Evolutionary conservation across 441 rosid genomes (phyloP).

Genomic region (Populus hybrid): DNA sequence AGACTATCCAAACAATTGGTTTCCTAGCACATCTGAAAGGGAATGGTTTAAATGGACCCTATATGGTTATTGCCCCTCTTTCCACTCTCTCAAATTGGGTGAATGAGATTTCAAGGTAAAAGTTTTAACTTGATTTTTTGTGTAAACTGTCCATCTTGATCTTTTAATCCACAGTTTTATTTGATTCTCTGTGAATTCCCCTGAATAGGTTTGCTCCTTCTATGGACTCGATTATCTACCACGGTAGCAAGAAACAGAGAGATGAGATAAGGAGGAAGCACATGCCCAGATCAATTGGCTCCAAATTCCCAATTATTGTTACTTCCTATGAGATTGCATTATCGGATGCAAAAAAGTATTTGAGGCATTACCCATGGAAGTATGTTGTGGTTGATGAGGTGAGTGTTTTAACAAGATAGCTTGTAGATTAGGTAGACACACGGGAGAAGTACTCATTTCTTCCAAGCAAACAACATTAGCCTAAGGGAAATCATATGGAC

Average conservation of each 20-base stretch:
- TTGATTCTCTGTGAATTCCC: not conserved
- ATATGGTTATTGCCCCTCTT: conserved; percentile 91
- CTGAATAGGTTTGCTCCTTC: conserved; percentile 74
- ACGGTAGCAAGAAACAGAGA: conserved; percentile 68
- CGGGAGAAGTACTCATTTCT: no score
- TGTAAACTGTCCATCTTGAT: conserved; percentile 5
- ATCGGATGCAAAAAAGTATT: conserved; percentile 43
- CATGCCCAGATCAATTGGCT: conserved; percentile 72
- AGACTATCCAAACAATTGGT: conserved; percentile 95
- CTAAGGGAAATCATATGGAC: no score
- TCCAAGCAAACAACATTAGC: no score
- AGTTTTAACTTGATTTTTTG: conserved; percentile 8
- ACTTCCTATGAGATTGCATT: conserved; percentile 98
- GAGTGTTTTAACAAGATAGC: conserved; percentile 12
- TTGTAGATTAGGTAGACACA: no score
- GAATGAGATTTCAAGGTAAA: conserved; percentile 79
- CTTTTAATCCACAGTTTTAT: not conserved
- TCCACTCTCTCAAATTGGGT: conserved; percentile 95
- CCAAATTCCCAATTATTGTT: conserved; percentile 74
- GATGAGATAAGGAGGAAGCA: conserved; percentile 63
- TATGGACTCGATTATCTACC: conserved; percentile 74
- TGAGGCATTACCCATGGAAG: conserved; percentile 76
- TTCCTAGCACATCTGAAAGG: conserved; percentile 90
- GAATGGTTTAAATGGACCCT: conserved; percentile 87
- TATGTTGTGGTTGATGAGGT: conserved; percentile 97